Percentiles rank a stretch among this genome's conserved stretches.
Conservation (phyloP, 2,329 filamentous ascomycete genomes). For the Pestalotiopsis sp. region DNA sequence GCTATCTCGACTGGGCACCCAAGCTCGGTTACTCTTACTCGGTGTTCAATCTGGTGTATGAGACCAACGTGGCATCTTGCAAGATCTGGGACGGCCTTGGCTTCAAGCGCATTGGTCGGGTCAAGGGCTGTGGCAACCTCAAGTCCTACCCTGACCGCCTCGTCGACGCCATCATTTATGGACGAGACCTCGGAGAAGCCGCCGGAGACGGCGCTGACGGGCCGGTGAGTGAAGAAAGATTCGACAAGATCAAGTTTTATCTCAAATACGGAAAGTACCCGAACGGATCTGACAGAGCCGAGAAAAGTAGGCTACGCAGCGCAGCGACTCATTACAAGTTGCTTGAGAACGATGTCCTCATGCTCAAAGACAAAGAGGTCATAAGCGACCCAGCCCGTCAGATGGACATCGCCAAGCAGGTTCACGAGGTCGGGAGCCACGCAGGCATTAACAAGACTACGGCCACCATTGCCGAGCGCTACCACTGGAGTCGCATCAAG, state of each 20-base stretch:
- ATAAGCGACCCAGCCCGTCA: conserved; percentile 87
- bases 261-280: conserved; percentile 94
- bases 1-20: conserved; percentile 77
- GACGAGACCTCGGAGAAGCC: conserved; percentile 58
- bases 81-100: conserved; percentile 90
- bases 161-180: conserved; percentile 79
- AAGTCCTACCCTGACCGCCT: conserved; percentile 69
- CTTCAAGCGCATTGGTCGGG: conserved; percentile 88
- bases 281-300: conserved; percentile 87
- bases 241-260: conserved; percentile 98
- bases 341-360: conserved; percentile 75
- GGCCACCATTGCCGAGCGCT: conserved; percentile 87
- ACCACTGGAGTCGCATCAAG: conserved; percentile 98
- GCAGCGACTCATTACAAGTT: conserved; percentile 96
- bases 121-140: conserved; percentile 72
- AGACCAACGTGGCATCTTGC: conserved; percentile 88
- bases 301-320: conserved; percentile 91
- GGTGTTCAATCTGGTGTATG: conserved; percentile 93
- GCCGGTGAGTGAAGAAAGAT: conserved; percentile 90
- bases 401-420: conserved; percentile 81
- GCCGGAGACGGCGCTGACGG: conserved; percentile 56
- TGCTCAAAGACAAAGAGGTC: conserved; percentile 98
- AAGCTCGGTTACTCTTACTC: conserved; percentile 87
- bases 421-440: conserved; percentile 74
- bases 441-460: conserved; percentile 99